Conservation (phyloP, 2,329 filamentous ascomycete species). For the Pestalotiopsis sp. region DNA sequence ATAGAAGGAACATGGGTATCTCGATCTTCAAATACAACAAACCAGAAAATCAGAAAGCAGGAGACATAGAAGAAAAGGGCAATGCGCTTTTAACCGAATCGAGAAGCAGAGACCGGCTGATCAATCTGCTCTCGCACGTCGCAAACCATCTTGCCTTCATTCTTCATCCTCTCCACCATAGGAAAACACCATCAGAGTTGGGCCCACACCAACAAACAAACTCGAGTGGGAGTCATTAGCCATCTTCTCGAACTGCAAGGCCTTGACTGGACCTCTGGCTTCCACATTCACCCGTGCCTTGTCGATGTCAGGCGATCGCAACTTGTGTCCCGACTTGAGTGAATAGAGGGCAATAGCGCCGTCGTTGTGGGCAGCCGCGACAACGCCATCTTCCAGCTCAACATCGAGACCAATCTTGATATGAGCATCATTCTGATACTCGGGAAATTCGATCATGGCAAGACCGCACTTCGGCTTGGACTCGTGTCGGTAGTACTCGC, state of each 20-base stretch:
- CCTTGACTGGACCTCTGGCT: slow-evolving; percentile 37
- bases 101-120: too few relatives aligned
- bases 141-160: too few relatives aligned
- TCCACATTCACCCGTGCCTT: slow-evolving; percentile 7
- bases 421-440: slow-evolving; percentile 53
- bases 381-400: slow-evolving; percentile 46
- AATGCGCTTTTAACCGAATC: too few relatives aligned
- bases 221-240: slow-evolving; percentile 47
- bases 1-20: too few relatives aligned
- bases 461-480: slow-evolving; percentile 24
- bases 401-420: slow-evolving; percentile 56
- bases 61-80: too few relatives aligned
- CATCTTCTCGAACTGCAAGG: slow-evolving; percentile 49
- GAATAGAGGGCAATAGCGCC: slow-evolving; percentile 54
- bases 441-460: slow-evolving; percentile 44
- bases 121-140: too few relatives aligned
- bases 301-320: slow-evolving; percentile 32
- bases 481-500: slow-evolving; percentile 49
- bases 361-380: slow-evolving; percentile 58
- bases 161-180: slow-evolving; percentile 32
- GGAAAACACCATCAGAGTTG: slow-evolving; percentile 45
- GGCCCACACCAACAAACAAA: slow-evolving; percentile 47
- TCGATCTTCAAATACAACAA: too few relatives aligned
- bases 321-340: slow-evolving; percentile 43
- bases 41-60: too few relatives aligned